A percentile compares a stretch with the other conserved stretches of the same genome.
phyloP scores from a whole-genome alignment of 2,329 filamentous ascomycete genomes.

The Fusarium domesticum region DNA sequence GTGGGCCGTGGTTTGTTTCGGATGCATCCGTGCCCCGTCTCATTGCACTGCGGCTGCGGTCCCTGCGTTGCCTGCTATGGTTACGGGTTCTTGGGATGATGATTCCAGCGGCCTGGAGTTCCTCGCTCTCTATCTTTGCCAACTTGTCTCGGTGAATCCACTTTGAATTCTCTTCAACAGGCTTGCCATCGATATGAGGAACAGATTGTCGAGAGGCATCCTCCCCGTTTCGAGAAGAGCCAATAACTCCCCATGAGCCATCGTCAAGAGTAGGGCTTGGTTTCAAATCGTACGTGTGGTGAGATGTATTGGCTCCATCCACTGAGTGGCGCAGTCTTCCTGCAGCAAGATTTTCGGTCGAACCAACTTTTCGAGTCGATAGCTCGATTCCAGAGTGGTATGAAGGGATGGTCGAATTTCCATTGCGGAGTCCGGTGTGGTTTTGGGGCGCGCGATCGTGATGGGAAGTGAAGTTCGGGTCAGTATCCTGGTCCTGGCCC shows the following conservation, averaged over 20 bases:
- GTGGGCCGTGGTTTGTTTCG: constrained; percentile 26
- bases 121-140: constrained; percentile 74
- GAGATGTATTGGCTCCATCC: constrained; percentile 23
- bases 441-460: constrained; percentile 21
- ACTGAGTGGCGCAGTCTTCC: constrained; percentile 22
- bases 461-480: constrained; percentile 13
- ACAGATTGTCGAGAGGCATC: constrained; percentile 27
- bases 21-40: constrained; percentile 33
- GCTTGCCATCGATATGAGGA: constrained; percentile 25
- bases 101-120: constrained; percentile 76
- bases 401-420: constrained; percentile 23
- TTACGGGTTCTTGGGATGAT: constrained; percentile 54
- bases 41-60: constrained; percentile 37
- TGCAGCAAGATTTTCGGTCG: constrained; percentile 33
- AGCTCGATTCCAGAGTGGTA: constrained; percentile 28
- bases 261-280: constrained; percentile 23
- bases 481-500: constrained; percentile 20
- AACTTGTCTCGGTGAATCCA: constrained; percentile 88
- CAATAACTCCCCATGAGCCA: constrained; percentile 13
- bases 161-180: constrained; percentile 60
- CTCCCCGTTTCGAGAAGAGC: constrained; percentile 24
- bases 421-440: constrained; percentile 23
- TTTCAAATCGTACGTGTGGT: constrained; percentile 25
- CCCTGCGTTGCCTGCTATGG: constrained; percentile 46
- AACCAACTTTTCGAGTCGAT: constrained; percentile 36